These are phyloP conservation scores for Trichoderma erinaceum DNA, from an alignment of 495 filamentous ascomycete species.

Conservation along the genomic window DNA sequence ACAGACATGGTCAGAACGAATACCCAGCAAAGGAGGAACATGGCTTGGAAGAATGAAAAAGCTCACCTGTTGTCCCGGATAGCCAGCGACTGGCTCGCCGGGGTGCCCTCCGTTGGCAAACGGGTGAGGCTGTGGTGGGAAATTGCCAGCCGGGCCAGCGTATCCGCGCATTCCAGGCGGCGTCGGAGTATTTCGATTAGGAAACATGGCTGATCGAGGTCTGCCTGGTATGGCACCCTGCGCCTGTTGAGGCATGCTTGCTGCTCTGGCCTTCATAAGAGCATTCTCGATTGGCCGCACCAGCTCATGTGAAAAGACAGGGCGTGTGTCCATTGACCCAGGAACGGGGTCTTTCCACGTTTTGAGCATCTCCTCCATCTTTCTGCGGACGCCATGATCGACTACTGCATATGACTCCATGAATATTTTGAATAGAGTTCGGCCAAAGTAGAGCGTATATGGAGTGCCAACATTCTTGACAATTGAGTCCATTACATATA, in stretches of 20 bases:
- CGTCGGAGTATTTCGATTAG: constrained; percentile 62
- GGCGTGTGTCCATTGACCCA: constrained; percentile 77
- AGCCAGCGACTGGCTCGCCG: not conserved
- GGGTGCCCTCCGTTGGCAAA: constrained; percentile 13
- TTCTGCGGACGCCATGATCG: constrained; percentile 69
- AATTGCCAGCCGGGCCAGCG: not conserved
- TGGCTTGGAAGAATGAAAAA: not conserved
- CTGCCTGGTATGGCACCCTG: constrained; percentile 49
- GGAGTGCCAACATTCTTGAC: constrained; percentile 98
- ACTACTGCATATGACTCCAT: constrained; percentile 93
- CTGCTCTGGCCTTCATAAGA: constrained; percentile 79
- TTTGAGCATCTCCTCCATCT: constrained; percentile 94
- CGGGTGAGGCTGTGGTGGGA: not conserved
- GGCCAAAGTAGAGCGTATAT: constrained; percentile 88
- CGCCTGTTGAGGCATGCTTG: constrained; percentile 55
- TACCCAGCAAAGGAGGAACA: not conserved
- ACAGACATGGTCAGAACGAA: not conserved
- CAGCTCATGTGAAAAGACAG: constrained; percentile 80
- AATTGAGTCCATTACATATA: constrained; percentile 98
- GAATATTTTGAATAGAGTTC: constrained; percentile 86
- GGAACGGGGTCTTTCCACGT: constrained; percentile 98
- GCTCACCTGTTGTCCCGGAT: constrained; percentile 7
- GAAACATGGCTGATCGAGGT: constrained; percentile 45
- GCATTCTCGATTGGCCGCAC: constrained; percentile 90
- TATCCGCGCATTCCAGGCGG: constrained; percentile 39